Base-by-base conservation (phyloP, 23 red algal genomes). In the Gracilaria domingensis region DNA sequence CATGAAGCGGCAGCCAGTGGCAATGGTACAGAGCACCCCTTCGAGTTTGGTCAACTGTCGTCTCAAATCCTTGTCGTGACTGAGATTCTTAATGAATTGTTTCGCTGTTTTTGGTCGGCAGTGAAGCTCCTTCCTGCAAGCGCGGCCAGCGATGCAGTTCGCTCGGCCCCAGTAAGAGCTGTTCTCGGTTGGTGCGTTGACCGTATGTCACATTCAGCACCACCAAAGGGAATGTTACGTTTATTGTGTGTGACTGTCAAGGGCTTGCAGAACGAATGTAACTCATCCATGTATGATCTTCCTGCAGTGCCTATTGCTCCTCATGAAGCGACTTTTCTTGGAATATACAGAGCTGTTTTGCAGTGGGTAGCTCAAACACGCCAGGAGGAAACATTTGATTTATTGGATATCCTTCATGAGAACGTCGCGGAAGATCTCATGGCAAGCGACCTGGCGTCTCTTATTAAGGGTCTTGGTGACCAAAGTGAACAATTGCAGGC, bases 251-350 rank as follows among this genome's bases (percentile, higher is more conserved):
- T 64, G 28, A 57, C 48, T 0, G 77, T 88, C 14, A 48, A 73
- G 38, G 92, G 92, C 37, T 88, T 88, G 74, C 72, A 82, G 30
- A 72, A 88, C 36, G 73, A 94, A 51, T 72, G 48, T 12, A 94
- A 94, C 44, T 66, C 29, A 30, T 25, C 75, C 26, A 94, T 94
- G 92, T 81, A 87, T 74, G 80, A 75, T n/a, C 54, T 75, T 54
- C 51, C 82, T 72, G 57, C 73, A 33, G 92, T 70, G 28, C 73
- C 76, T 18, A 54, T 42, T 25, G 44, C 73, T 8, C 87, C 87
- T 58, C 74, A 85, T 44, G 90, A 94, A 81, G 65, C 85, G 37
- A 94, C 92, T 71, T 94, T 88, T 64, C 65, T 94, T 33, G 84
- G 29, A 13, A 78, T 94, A 62, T 84, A 88, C 66, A 88, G 94